Conservation (phyloP, 202 grass and related monocot genomes). For the Cymbopogon flexuosus region DNA sequence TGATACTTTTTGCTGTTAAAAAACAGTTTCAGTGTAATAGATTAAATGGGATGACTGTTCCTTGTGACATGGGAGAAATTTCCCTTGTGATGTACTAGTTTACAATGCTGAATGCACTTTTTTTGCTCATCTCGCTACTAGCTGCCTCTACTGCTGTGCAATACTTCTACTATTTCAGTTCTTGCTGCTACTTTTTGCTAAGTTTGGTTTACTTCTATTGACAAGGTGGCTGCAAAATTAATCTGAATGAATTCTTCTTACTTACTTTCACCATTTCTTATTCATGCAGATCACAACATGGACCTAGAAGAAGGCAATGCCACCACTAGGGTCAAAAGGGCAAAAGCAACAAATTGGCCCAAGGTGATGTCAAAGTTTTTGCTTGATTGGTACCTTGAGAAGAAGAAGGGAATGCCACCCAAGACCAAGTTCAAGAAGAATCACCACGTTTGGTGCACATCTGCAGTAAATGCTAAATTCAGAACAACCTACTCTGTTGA, state of each 20-base stretch:
- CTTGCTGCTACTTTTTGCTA: not conserved
- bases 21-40: not conserved
- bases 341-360: constrained; percentile 55
- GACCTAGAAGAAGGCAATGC: constrained; percentile 27
- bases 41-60: not conserved
- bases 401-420: constrained; percentile 45
- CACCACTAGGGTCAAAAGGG: constrained; percentile 35
- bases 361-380: constrained; percentile 50
- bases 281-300: constrained; percentile 45
- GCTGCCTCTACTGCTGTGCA: constrained; percentile 8
- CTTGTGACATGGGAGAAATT: constrained; percentile 1
- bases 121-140: not conserved
- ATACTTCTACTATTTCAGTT: constrained; percentile 4
- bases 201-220: constrained; percentile 17
- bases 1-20: not conserved
- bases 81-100: constrained; percentile 13
- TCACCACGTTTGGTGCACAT: constrained; percentile 36
- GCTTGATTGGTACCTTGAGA: constrained; percentile 54
- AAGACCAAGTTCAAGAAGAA: constrained; percentile 52
- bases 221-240: not conserved
- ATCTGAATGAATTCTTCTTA: not conserved
- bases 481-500: constrained; percentile 42
- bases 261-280: constrained; percentile 10
- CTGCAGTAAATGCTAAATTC: constrained; percentile 42
- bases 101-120: constrained; percentile 3